Evolutionary conservation across 805 yeast species (phyloP), one percentile per base, ranked within the genome.

Genomic region (Candida broadrunensis): DNA sequence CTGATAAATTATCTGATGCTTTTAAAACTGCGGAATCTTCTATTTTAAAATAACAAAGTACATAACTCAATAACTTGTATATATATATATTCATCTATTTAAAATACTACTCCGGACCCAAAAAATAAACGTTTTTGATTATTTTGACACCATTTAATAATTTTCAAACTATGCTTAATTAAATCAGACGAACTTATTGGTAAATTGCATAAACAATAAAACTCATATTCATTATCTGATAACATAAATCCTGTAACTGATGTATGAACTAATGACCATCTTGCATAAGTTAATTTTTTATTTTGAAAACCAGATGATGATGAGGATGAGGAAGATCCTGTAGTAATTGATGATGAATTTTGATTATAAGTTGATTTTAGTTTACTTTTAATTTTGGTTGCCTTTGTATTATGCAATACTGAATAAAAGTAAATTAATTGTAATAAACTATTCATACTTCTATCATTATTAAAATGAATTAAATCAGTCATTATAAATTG

Each of bases 121-220:
- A 85, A 79, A 56, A 88, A 88, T 26, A 88, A 57, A 30, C 93
- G 65, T 39, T 78, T 80, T 46, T 85, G 85, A 49, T 86, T 77
- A 46, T 73, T 78, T 45, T 77, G 72, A 50, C 95, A 83, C 96
- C 97, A 90, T 36, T 72, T 71, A 7, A 85, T 80, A 12, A 88
- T 78, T 16, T 72, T 69, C 38, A 80, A 72, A 30, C 89, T 82
- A 45, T 87, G 80, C 16, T 66, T 66, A 13, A 84, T 74, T 43
- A 89, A 61, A 0, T 75, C 70, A 30, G 77, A 77, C 33, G 81
- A 78, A 33, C 76, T 72, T 14, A 80, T 72, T 7, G 68, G 54
- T 1, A 81, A 77, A n/a, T 55, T 52, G 32, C 65, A 55, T 33
- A 70, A 39, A 45, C 74, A 67, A 48, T 63, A 68, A 42, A 65